These are phyloP conservation scores for Rhododendron vialii DNA, from an alignment of 148 eudicot species.

Conservation along the genomic window DNA sequence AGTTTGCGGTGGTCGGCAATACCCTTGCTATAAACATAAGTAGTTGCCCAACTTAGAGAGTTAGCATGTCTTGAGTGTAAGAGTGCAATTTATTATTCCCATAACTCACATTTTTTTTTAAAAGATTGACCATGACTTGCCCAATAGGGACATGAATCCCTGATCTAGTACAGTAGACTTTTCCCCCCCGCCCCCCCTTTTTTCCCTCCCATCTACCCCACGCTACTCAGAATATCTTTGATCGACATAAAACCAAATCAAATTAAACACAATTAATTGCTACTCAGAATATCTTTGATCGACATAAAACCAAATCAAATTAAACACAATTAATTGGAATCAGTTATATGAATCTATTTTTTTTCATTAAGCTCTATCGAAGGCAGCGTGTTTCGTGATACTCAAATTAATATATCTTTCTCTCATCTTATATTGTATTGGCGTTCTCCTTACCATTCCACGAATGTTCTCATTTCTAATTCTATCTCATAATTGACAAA, in stretches of 20 bases:
- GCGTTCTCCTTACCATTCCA: neutral
- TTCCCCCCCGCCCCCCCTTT: too few relatives aligned
- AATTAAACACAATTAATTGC: neutral
- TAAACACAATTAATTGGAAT: neutral
- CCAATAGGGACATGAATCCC: constrained; percentile 18
- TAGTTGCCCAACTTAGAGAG: neutral
- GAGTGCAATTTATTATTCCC: neutral
- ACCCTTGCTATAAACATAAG: too few relatives aligned
- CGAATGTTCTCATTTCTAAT: neutral
- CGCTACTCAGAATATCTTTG: neutral
- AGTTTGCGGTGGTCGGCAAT: too few relatives aligned
- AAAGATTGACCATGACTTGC: neutral
- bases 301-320: neutral
- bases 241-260: neutral
- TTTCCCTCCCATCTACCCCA: neutral
- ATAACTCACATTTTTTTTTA: neutral
- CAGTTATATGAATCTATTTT: neutral
- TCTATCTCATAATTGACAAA: neutral
- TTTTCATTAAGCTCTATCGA: neutral
- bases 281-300: neutral
- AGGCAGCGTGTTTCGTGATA: neutral
- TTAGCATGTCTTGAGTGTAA: neutral
- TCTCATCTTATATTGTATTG: too few relatives aligned
- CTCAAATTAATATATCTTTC: neutral
- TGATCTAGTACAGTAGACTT: constrained; percentile 2